Conservation (phyloP, 1,284 basidiomycete species). For the Leccinum huronense region DNA sequence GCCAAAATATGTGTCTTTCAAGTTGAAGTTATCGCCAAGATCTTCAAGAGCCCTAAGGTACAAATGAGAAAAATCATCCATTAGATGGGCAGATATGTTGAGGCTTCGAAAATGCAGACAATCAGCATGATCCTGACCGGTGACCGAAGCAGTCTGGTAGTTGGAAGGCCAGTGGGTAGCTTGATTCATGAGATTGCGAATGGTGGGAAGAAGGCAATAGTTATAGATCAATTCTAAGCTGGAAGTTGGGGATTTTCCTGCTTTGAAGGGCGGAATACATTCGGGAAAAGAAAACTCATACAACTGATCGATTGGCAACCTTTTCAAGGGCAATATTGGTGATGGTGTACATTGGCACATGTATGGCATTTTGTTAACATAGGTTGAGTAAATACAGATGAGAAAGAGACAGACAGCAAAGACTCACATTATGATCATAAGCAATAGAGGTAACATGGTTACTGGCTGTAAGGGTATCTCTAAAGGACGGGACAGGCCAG, state of each 20-base stretch:
- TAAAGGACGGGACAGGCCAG: background rate
- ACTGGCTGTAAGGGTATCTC: background rate
- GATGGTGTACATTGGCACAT: background rate
- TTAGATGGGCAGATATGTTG: too few species aligned
- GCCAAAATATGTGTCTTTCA: too few species aligned
- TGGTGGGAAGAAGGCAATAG: too few species aligned
- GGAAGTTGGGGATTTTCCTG: background rate
- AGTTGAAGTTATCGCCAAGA: too few species aligned
- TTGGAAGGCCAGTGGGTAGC: too few species aligned
- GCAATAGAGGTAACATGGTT: background rate
- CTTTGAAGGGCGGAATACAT: background rate
- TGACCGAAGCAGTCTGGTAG: too few species aligned
- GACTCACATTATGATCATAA: background rate
- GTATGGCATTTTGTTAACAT: background rate
- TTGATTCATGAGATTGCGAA: too few species aligned
- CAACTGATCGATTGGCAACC: background rate
- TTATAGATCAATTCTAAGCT: too few species aligned
- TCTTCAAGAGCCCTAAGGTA: too few species aligned
- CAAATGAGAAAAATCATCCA: too few species aligned
- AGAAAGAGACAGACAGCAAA: background rate
- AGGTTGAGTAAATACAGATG: background rate
- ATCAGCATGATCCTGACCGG: too few species aligned
- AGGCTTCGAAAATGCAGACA: too few species aligned
- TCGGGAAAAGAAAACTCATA: background rate
- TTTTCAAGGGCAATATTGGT: background rate